phyloP scores from a whole-genome alignment of 2,329 filamentous ascomycete species.

The Aspergillus intermedius region DNA sequence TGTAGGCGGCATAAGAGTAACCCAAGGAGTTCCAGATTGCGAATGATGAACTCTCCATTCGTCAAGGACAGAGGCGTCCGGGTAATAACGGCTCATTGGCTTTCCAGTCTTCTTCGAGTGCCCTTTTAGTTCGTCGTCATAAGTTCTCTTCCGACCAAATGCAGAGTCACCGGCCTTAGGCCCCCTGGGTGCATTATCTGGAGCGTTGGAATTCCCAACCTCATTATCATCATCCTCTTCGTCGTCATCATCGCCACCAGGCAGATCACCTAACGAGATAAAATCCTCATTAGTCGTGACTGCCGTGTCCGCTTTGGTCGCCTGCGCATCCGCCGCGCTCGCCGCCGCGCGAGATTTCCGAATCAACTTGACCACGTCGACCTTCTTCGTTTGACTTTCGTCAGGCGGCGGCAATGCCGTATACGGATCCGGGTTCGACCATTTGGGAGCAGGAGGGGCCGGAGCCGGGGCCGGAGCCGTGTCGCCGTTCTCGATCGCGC shows the following conservation, averaged over 20 bases:
- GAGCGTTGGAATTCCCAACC: slow-evolving; percentile 18
- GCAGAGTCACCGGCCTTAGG: slow-evolving; percentile 36
- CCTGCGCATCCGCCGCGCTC: slow-evolving; percentile 29
- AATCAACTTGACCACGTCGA: slow-evolving; percentile 84
- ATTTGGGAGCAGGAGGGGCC: slow-evolving; percentile 55
- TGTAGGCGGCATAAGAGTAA: slow-evolving; percentile 20
- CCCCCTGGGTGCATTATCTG: slow-evolving; percentile 32
- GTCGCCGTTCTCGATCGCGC: slow-evolving; percentile 19
- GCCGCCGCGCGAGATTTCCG: slow-evolving; percentile 73
- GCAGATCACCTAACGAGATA: slow-evolving; percentile 70
- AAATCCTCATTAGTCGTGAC: slow-evolving; percentile 67
- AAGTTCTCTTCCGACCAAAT: slow-evolving; percentile 68
- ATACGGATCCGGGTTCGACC: slow-evolving; percentile 96
- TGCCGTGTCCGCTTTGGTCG: slow-evolving; percentile 45
- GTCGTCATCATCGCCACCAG: slow-evolving; percentile 41
- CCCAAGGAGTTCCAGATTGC: slow-evolving; percentile 57
- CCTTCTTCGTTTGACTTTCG: slow-evolving; percentile 65
- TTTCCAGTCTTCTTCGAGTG: slow-evolving; percentile 50
- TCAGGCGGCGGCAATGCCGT: slow-evolving; percentile 76
- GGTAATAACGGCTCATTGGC: slow-evolving; percentile 45
- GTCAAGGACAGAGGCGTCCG: slow-evolving; percentile 45
- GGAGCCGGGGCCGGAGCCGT: slow-evolving; percentile 15
- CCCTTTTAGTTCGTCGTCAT: slow-evolving; percentile 60
- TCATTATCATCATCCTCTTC: slow-evolving; percentile 28
- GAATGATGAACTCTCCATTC: slow-evolving; percentile 47